Evolutionary conservation across 2,329 filamentous ascomycete species (phyloP).

Genomic region (Cladosporium sp.): DNA sequence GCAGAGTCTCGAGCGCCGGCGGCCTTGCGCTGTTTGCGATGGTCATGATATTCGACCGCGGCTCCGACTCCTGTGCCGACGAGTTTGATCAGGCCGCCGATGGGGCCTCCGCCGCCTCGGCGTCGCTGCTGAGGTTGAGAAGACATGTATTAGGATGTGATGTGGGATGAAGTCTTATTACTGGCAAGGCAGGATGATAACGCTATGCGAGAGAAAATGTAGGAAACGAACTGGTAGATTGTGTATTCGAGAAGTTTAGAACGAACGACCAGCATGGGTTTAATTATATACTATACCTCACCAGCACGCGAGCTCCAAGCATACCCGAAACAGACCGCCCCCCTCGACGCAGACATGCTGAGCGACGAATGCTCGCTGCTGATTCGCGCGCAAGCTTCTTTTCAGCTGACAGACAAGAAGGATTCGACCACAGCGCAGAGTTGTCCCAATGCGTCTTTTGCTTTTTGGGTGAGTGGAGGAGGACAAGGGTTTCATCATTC

Average conservation of each 20-base stretch:
- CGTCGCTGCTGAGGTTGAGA: neutral
- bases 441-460: too few species aligned
- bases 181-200: neutral
- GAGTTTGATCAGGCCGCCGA: slow-evolving; percentile 13
- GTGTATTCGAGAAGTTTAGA: too few species aligned
- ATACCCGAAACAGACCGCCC: neutral
- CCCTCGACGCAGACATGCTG: neutral
- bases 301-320: neutral
- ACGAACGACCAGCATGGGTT: too few species aligned
- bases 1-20: slow-evolving; percentile 13
- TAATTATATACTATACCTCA: neutral
- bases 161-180: neutral
- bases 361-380: neutral
- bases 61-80: slow-evolving; percentile 26
- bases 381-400: neutral
- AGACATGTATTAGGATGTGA: neutral
- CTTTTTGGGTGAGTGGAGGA: too few species aligned
- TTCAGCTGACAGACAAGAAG: too few species aligned
- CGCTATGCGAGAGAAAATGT: neutral
- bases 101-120: slow-evolving; percentile 1
- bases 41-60: slow-evolving; percentile 26
- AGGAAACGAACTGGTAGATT: too few species aligned
- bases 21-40: slow-evolving; percentile 23
- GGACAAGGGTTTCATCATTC: too few species aligned
- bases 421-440: too few species aligned